Evolutionary conservation across 148 eudicot genomes (phyloP), one percentile per base, ranked within the genome.

Genomic region (Silene uniflora): DNA sequence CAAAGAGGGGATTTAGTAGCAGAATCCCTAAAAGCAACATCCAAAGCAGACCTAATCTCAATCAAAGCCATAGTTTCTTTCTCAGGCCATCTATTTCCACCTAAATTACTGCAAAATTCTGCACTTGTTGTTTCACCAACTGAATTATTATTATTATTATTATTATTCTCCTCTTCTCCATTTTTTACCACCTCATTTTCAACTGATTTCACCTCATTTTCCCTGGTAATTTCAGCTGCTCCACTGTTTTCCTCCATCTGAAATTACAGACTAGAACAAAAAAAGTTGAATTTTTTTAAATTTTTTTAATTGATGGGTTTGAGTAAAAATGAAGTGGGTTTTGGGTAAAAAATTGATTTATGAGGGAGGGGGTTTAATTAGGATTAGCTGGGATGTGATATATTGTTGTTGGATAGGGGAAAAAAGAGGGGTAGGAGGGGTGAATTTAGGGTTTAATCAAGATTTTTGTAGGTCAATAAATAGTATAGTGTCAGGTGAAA

Each of bases 41-140:
- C 96, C 97, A 94, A 88, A 0, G 89, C 90, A 22, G 91, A 87
- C 83, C 98, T 92, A 67, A 92, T 85, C 76, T 80, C 86, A 62
- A 94, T 75, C 81, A 94, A 83, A 70, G 91, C 96, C 73, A 92
- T 39, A 21, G 98, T 94, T 70, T 94, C 98, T 23, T 92, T 87
- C 6, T 85, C 85, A 0, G 98, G 97, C 98, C 98, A 94, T 75
- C 97, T 83, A 73, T 87, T 90, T 7, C 85, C 86, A 11, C 77
- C 73, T 13, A 79, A 85, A 81, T 74, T 78, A 72, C 72, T 77
- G 47, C 55, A 75, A 76, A 39, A 63, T 21, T n/a, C 54, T 8
- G 56, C 77, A 61, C 19, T 23, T 67, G 55, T n/a, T 73, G 17
- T 29, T 4, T 14, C 59, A 18, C 21, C 69, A 10, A 27, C 27